These are phyloP conservation scores for Cyberlindnera americana DNA, from an alignment of 805 yeast genomes.

Conservation along the genomic window DNA sequence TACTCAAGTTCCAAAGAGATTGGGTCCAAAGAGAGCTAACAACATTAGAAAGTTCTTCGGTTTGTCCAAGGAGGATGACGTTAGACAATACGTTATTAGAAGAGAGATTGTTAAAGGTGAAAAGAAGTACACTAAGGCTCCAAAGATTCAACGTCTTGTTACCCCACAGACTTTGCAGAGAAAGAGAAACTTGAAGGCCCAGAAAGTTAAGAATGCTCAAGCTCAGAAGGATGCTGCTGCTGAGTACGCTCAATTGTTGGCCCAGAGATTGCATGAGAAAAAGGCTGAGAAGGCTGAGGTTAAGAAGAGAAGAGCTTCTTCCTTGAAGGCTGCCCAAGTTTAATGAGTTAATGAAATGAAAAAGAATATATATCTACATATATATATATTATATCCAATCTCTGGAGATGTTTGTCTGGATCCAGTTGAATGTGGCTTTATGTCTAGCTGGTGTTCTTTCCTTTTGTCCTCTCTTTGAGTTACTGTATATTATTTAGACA, in stretches of 20 bases:
- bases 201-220: conserved; percentile 95
- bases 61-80: conserved; percentile 74
- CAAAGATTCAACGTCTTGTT: conserved; percentile 98
- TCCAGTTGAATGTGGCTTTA: no score
- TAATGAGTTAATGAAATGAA: conserved; percentile 34
- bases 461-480: no score
- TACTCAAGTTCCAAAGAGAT: conserved; percentile 93
- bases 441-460: no score
- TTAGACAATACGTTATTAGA: conserved; percentile 85
- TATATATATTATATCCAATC: no score
- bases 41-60: conserved; percentile 99
- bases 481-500: no score
- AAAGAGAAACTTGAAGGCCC: conserved; percentile 94
- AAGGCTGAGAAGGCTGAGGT: conserved; percentile 98
- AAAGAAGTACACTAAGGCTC: conserved; percentile 98
- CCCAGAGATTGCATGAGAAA: conserved; percentile 97
- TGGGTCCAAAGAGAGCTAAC: conserved; percentile 99
- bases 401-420: no score
- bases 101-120: conserved; percentile 98
- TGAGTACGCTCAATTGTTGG: conserved; percentile 98
- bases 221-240: conserved; percentile 99
- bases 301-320: conserved; percentile 99
- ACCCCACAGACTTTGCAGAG: conserved; percentile 99
- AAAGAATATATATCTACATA: no score
- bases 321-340: conserved; percentile 55